Evolutionary conservation across 2,329 filamentous ascomycete genomes (phyloP).

Genomic region (Arthrobotrys megalospora): DNA sequence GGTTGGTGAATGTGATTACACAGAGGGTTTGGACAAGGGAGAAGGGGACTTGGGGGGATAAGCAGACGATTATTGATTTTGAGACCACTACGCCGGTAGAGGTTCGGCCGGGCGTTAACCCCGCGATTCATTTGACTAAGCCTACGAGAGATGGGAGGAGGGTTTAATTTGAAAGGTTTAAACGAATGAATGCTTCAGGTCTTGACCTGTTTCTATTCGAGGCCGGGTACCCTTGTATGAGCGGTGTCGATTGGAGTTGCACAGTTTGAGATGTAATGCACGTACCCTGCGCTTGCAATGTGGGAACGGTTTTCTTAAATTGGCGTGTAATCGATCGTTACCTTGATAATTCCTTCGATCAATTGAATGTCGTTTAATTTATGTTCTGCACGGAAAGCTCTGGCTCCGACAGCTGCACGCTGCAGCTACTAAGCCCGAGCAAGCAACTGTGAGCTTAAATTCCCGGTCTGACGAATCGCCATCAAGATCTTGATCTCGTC

Average conservation of each 20-base stretch:
- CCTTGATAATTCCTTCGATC: too few relatives aligned
- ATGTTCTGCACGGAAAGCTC: not conserved
- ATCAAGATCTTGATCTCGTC: conserved; percentile 14
- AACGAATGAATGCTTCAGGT: not conserved
- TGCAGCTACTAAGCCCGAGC: not conserved
- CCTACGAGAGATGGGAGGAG: conserved; percentile 10
- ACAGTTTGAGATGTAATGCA: too few relatives aligned
- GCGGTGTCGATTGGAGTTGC: too few relatives aligned
- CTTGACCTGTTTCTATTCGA: not conserved
- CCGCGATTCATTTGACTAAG: not conserved
- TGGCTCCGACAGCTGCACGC: not conserved
- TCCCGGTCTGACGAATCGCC: conserved; percentile 3
- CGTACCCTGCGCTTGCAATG: too few relatives aligned
- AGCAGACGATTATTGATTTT: conserved; percentile 14
- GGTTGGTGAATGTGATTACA: conserved; percentile 24
- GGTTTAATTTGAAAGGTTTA: not conserved
- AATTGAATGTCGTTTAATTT: too few relatives aligned
- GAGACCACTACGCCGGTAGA: not conserved
- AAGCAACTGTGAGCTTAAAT: not conserved
- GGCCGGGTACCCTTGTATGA: too few relatives aligned
- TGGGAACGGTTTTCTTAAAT: too few relatives aligned
- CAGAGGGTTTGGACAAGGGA: conserved; percentile 20
- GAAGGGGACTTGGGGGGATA: conserved; percentile 4
- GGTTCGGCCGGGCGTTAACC: not conserved
- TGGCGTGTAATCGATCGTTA: too few relatives aligned